These are phyloP conservation scores for Yamadazyma oceani DNA, from an alignment of 1,139 yeast genomes.

Conservation along the genomic window DNA sequence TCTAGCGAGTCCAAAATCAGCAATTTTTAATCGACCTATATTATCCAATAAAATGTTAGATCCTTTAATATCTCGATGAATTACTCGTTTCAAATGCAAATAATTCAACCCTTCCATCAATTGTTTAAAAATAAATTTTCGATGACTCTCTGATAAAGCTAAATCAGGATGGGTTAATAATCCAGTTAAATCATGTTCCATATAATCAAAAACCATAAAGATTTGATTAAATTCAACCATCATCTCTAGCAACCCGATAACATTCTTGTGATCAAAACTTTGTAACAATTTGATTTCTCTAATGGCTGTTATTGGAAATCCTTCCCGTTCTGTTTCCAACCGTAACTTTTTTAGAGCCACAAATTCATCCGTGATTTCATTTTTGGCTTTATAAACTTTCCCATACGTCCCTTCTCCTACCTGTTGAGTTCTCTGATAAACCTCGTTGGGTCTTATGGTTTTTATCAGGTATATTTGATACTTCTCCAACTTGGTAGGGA, in stretches of 20 bases:
- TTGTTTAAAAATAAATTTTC: slow-evolving; percentile 76
- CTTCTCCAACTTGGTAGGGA: slow-evolving; percentile 16
- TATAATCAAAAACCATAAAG: slow-evolving; percentile 89
- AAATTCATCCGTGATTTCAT: slow-evolving; percentile 61
- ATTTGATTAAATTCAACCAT: slow-evolving; percentile 82
- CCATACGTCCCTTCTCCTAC: slow-evolving; percentile 56
- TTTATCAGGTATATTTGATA: slow-evolving; percentile 39
- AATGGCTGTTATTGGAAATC: slow-evolving; percentile 94
- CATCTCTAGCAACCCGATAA: slow-evolving; percentile 82
- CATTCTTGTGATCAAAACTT: slow-evolving; percentile 79
- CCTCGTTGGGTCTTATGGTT: slow-evolving; percentile 25
- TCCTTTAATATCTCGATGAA: slow-evolving; percentile 94
- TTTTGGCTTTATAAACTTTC: slow-evolving; percentile 57
- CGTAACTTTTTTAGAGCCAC: slow-evolving; percentile 86
- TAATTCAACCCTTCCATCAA: slow-evolving; percentile 78
- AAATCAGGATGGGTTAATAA: slow-evolving; percentile 76
- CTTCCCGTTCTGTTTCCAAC: slow-evolving; percentile 86
- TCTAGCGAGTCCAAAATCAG: slow-evolving; percentile 94
- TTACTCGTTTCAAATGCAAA: slow-evolving; percentile 73
- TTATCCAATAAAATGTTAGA: slow-evolving; percentile 80
- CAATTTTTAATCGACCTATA: slow-evolving; percentile 74
- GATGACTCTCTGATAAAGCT: slow-evolving; percentile 59
- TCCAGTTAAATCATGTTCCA: slow-evolving; percentile 93
- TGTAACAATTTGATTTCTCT: slow-evolving; percentile 88
- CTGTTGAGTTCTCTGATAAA: slow-evolving; percentile 42